A percentile compares a stretch with the other conserved stretches of the same genome.
phyloP scores from a whole-genome alignment of 2,329 filamentous ascomycete genomes.

The Chaetomium olivaceum region DNA sequence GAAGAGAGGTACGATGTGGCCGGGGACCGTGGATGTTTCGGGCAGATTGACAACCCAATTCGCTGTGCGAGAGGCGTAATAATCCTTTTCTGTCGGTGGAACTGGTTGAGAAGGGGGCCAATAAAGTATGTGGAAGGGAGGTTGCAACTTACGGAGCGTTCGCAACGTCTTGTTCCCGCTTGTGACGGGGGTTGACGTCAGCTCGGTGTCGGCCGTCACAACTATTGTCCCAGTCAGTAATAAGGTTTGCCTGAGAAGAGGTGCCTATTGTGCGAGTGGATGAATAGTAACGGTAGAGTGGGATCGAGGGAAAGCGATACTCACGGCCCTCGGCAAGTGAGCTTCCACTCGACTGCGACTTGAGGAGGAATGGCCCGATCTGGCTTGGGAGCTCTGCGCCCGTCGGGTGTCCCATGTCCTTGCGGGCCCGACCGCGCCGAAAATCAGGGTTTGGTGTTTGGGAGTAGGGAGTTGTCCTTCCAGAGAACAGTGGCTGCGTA shows the following conservation, averaged over 20 bases:
- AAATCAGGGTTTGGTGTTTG: not conserved
- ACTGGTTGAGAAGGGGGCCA: not conserved
- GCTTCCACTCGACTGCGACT: not conserved
- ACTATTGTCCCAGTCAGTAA: constrained; percentile 9
- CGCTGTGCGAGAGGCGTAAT: not conserved
- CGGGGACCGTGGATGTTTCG: not conserved
- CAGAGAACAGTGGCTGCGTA: not conserved
- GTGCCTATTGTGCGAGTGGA: not conserved
- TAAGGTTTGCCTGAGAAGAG: not conserved
- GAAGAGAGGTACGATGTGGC: not conserved
- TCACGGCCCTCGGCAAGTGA: constrained; percentile 1
- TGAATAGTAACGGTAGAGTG: not conserved
- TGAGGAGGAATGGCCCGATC: constrained; percentile 15
- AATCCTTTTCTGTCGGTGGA: constrained; percentile 5
- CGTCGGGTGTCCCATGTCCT: not conserved
- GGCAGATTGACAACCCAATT: constrained; percentile 7
- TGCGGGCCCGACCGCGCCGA: too few relatives aligned
- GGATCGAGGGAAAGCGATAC: not conserved
- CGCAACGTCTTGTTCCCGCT: not conserved
- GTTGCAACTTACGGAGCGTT: constrained; percentile 5
- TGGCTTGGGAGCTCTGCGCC: not conserved
- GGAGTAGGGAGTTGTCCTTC: not conserved
- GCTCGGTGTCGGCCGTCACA: not conserved
- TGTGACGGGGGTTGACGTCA: not conserved
- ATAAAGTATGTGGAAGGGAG: not conserved